These are phyloP conservation scores for Cryptosporidium tyzzeri DNA, from an alignment of 169 alveolate species.

Conservation along the genomic window DNA sequence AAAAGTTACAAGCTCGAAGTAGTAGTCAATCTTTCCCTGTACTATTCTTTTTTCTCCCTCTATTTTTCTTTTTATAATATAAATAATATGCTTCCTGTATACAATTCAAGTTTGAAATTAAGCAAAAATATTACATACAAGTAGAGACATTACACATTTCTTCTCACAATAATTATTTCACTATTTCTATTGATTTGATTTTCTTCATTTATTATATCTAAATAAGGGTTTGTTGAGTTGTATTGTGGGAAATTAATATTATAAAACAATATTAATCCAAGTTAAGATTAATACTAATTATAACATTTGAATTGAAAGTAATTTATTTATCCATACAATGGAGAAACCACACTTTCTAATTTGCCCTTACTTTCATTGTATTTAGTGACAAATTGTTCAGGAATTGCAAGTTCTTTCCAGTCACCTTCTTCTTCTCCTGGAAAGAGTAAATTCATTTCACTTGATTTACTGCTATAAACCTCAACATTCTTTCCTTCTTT, in stretches of 20 bases:
- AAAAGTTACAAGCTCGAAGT: neutral
- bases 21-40: neutral
- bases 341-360: constrained; percentile 60
- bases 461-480: constrained; percentile 75
- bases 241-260: neutral
- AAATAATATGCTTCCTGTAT: no score
- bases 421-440: constrained; percentile 79
- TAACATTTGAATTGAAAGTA: neutral
- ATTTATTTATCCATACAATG: constrained; percentile 44
- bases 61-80: no score
- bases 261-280: neutral
- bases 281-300: neutral
- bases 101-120: neutral
- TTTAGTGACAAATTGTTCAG: constrained; percentile 77
- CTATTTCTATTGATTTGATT: neutral
- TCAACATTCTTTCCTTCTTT: constrained; percentile 60
- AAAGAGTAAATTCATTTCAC: constrained; percentile 76
- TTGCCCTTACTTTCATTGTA: constrained; percentile 48
- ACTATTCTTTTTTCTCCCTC: neutral
- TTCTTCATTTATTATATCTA: neutral
- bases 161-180: neutral
- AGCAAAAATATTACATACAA: no score
- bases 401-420: constrained; percentile 77
- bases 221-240: no score
- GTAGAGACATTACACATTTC: neutral